These are phyloP conservation scores for Aspergillus japonicus DNA, from an alignment of 2,329 filamentous ascomycete genomes.

Conservation along the genomic window DNA sequence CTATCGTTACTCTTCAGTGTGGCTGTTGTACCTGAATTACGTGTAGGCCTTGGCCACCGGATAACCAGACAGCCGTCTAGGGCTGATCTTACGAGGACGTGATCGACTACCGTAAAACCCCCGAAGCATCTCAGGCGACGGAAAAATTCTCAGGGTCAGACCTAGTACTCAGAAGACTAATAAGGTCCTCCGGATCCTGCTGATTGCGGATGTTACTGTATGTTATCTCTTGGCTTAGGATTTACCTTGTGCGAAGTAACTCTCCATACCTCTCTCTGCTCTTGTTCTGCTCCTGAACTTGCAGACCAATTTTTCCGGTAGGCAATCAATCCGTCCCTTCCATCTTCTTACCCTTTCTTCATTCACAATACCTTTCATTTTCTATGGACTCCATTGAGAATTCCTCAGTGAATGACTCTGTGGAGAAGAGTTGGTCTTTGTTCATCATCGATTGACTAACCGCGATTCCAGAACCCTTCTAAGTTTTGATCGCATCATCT, in stretches of 20 bases:
- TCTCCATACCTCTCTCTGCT: no score
- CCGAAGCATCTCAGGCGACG: constrained; percentile 5
- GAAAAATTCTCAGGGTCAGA: constrained; percentile 1
- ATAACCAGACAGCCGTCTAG: constrained; percentile 7
- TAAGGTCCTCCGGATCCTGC: not conserved
- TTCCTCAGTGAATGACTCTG: not conserved
- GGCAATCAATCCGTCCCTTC: not conserved
- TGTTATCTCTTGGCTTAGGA: not conserved
- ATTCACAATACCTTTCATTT: not conserved
- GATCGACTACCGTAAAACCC: not conserved
- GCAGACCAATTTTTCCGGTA: no score
- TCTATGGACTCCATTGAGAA: not conserved
- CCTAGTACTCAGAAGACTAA: not conserved
- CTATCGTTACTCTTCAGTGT: constrained; percentile 1
- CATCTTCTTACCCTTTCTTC: not conserved
- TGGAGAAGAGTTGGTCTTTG: no score
- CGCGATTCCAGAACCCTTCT: not conserved
- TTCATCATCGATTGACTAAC: no score
- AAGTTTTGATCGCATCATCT: not conserved
- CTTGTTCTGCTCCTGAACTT: no score
- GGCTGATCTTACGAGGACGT: constrained; percentile 14
- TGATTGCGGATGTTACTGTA: constrained; percentile 19
- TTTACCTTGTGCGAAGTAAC: not conserved
- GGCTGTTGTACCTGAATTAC: not conserved
- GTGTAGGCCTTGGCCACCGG: not conserved